Evolutionary conservation across 352 stramenopile species (phyloP), one percentile per base, ranked within the genome.

Genomic region (Globisporangium middletonii): DNA sequence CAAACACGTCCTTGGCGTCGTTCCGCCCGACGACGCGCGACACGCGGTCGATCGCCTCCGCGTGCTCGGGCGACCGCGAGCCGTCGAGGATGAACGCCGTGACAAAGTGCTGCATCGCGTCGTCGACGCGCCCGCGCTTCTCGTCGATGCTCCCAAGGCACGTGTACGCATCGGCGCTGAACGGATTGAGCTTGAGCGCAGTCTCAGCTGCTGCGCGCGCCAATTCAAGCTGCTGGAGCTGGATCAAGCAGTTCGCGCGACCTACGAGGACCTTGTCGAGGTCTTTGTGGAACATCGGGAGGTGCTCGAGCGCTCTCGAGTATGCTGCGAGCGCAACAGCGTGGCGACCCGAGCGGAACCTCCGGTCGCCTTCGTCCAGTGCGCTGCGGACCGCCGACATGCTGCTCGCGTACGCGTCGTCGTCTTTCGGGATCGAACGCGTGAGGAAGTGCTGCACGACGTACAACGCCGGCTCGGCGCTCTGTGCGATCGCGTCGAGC

Each of bases 71-170:
- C 13, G 79, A 91, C 5, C 82, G 79, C 2, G 84, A 94, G 8
- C 82, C 82, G 45, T 92, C 80, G 16, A 94, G 50, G 50, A 94
- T 89, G 57, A 94, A 94, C 5, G 80, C 74, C 2, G 83, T 86
- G 45, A 94, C 80, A 41, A 81, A 91, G 49, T 92, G 72, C 64
- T 94, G 84, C 81, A 94, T 88, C 7, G 84, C 79, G n/a, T 68
- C 59, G 57, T 89, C 67, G 2, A 73, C 65, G 11, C 74, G 62
- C 0, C 62, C 59, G 6, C 61, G 64, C 54, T 87, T 79, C 43
- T 90, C 79, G 47, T 87, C 71, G 35, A 89, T 73, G 33, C 67
- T 72, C 30, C 76, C 82, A n/a, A 90, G 56, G 60, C 77, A 87
- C 50, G 77, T 69, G 67, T 92, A 92, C 42, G 76, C 82, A 4